Base-by-base conservation (phyloP, 2,329 filamentous ascomycete species). In the Shiraia bambusicola region DNA sequence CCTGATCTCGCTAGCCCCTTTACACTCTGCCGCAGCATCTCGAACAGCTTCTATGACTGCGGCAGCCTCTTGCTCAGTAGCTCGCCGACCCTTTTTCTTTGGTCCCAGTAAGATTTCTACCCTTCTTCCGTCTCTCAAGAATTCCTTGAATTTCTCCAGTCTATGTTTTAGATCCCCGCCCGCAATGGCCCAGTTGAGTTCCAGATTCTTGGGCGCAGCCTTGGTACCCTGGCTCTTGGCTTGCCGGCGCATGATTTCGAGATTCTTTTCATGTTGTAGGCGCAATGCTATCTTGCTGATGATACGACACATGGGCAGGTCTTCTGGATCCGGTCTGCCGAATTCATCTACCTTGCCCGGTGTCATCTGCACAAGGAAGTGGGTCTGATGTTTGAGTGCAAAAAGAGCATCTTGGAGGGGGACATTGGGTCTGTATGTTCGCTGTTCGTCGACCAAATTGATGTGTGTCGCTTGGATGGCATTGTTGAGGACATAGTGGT, bases 141-240 rank as follows among this genome's bases (percentile, higher is more conserved):
- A 95, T 39, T 72, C 76, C 59, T 79, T 79, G 66, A 93, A 29
- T 22, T 58, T 65, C 9, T 49, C 47, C 12, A 69, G 25, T 16
- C 65, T 38, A 65, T 87, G 84, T n/a, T 71, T 71, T 37, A 95
- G 67, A 72, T 96, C 91, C 62, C 92, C 80, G 10, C 69, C 62
- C 47, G 83, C 83, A 59, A 95, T 94, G 25, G 85, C 83, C 91
- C 91, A 97, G 67, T 89, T 92, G 56, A 97, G 57, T 71, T 96
- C 91, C n/a, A 96, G 68, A 62, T 85, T 84, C 72, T 96, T 96
- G 12, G 69, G 63, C 51, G 74, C 28, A 10, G 50, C 50, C 3
- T 47, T 56, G 4, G 50, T 38, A 9, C 49, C 40, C 26, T 49
- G 40, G 2, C 69, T 72, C 47, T 74, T 69, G 47, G 75, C 74